A percentile compares a stretch with the other conserved stretches of the same genome.
phyloP scores from a whole-genome alignment of 1,284 basidiomycete species.

The Peniophora sp. region DNA sequence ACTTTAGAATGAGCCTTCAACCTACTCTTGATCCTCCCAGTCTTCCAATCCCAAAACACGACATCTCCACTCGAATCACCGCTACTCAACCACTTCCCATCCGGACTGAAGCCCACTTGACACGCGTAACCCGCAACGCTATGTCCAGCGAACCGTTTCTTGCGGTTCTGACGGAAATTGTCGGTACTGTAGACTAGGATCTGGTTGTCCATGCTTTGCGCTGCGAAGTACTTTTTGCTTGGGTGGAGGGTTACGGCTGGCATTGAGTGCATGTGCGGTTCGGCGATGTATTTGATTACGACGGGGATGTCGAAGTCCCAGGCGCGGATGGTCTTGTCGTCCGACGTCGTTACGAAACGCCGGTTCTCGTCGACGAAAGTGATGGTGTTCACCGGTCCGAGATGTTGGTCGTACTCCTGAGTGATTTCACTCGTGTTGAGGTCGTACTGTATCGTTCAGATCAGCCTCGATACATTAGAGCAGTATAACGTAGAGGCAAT shows the following conservation, averaged over 20 bases:
- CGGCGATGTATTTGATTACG: conserved; percentile 99
- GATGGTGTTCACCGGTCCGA: conserved; percentile 97
- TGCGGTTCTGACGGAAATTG: conserved; percentile 95
- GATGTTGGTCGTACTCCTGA: conserved; percentile 98
- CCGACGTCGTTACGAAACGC: conserved; percentile 96
- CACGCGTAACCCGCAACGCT: conserved; percentile 96
- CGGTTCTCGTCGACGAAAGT: conserved; percentile 97
- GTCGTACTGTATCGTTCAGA: conserved; percentile 65
- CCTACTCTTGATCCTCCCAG: conserved; percentile 86
- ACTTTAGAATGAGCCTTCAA: conserved; percentile 90
- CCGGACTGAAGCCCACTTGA: conserved; percentile 93
- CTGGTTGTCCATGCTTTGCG: conserved; percentile 97
- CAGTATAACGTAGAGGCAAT: conserved; percentile 4
- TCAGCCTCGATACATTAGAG: not conserved
- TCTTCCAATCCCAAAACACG: conserved; percentile 99
- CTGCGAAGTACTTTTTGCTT: conserved; percentile 92
- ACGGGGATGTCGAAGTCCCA: conserved; percentile 99
- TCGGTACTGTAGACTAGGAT: conserved; percentile 96
- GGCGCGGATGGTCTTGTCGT: conserved; percentile 98
- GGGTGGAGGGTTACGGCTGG: conserved; percentile 94
- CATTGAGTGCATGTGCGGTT: conserved; percentile 99
- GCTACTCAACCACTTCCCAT: conserved; percentile 95
- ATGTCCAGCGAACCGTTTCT: conserved; percentile 97
- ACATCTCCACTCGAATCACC: conserved; percentile 94
- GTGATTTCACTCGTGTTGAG: conserved; percentile 89